Percentiles rank a stretch among this genome's conserved stretches.
Conservation (phyloP, 225 moss, liverwort and hornwort species). For the Takakia lepidozioides region DNA sequence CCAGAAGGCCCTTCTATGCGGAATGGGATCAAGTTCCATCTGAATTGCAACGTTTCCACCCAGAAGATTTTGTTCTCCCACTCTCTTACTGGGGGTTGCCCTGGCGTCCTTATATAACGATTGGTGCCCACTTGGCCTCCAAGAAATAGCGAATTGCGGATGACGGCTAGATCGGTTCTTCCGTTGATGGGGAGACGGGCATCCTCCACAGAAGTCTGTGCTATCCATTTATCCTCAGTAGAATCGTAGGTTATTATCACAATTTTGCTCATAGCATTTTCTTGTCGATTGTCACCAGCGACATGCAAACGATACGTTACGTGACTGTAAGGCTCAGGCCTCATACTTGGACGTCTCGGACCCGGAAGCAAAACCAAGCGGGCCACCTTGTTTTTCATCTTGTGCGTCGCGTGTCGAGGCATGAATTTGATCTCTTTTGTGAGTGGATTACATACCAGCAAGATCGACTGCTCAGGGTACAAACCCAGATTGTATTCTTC, state of each 20-base stretch:
- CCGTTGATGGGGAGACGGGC: not conserved
- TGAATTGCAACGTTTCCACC: constrained; percentile 3
- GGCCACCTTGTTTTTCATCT: constrained; percentile 1
- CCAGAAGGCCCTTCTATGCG: not conserved
- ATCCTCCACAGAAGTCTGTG: not conserved
- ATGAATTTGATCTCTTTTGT: constrained; percentile 4
- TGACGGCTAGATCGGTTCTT: constrained; percentile 3
- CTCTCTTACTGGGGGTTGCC: constrained; percentile 1
- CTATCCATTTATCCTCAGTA: constrained; percentile 1
- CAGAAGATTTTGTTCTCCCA: constrained; percentile 7
- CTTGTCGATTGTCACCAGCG: constrained; percentile 11
- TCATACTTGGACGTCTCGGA: not conserved
- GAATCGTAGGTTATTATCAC: constrained; percentile 3
- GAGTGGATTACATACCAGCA: constrained; percentile 6
- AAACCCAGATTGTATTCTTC: too few species aligned
- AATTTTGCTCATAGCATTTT: not conserved
- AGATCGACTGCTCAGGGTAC: constrained; percentile 1
- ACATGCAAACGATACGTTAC: constrained; percentile 22
- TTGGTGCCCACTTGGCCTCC: constrained; percentile 1
- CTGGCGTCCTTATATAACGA: not conserved
- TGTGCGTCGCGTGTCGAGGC: constrained; percentile 1
- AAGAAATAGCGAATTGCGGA: constrained; percentile 2
- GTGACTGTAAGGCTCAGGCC: not conserved
- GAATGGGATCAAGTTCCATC: constrained; percentile 4
- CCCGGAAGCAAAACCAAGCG: constrained; percentile 2